These are phyloP conservation scores for Candida corydali DNA, from an alignment of 805 yeast genomes.

Conservation along the genomic window DNA sequence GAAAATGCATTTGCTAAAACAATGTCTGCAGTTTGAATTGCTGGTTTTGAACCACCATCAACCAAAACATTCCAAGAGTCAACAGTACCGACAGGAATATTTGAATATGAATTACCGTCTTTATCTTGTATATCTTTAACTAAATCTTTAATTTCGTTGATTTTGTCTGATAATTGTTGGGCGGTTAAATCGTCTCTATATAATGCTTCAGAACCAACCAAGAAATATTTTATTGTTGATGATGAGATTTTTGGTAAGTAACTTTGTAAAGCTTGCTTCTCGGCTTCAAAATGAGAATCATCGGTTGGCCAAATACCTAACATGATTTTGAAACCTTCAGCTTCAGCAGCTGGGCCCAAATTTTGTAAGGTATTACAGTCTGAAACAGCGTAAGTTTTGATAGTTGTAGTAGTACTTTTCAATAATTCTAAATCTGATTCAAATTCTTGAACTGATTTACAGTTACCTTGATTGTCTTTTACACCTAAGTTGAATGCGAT, in stretches of 20 bases:
- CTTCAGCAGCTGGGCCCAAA: constrained; percentile 83
- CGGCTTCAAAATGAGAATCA: constrained; percentile 68
- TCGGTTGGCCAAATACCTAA: constrained; percentile 95
- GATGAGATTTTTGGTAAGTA: constrained; percentile 73
- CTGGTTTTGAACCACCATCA: constrained; percentile 68
- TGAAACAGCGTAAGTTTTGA: constrained; percentile 89
- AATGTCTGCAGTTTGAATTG: constrained; percentile 76
- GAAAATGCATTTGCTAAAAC: constrained; percentile 94
- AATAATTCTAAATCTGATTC: constrained; percentile 60
- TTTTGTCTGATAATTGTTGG: constrained; percentile 62
- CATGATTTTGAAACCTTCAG: constrained; percentile 69
- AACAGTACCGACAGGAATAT: constrained; percentile 82
- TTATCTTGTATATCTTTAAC: constrained; percentile 65
- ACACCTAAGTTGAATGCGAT: constrained; percentile 73
- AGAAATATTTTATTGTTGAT: constrained; percentile 66
- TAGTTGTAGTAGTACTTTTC: constrained; percentile 53
- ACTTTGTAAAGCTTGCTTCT: constrained; percentile 62
- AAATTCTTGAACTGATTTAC: constrained; percentile 73
- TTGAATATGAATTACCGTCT: constrained; percentile 71
- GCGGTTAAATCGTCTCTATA: constrained; percentile 88
- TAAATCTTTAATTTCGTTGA: constrained; percentile 56
- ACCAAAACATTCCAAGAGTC: constrained; percentile 95
- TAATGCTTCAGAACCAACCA: constrained; percentile 94
- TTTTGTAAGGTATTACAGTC: constrained; percentile 86
- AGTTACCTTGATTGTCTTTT: constrained; percentile 64